Evolutionary conservation across 768 basidiomycete species (phyloP), one percentile per base, ranked within the genome.

Genomic region (Coprinopsis strossmayeri): DNA sequence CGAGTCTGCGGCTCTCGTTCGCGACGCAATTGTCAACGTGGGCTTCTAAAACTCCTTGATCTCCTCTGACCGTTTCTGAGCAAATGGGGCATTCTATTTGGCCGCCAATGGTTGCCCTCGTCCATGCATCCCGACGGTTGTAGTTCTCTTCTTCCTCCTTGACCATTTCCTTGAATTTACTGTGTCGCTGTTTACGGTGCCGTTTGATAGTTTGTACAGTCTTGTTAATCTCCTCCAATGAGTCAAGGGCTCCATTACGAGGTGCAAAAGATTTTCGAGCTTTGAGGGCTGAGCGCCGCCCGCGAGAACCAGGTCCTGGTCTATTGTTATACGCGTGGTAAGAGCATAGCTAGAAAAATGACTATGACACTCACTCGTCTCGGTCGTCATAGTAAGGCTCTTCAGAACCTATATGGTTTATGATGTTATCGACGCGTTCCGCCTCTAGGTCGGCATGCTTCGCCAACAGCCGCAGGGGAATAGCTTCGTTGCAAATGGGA

Each of bases 1-100:
- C 70, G 30, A 72, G 42, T 45, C 69, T 61, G 27, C 62, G 65
- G 45, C 59, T 69, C 55, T 80, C 77, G 56, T 86, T 69, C 3
- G 78, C 79, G 35, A 91, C 62, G 60, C 89, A 91, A 5, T 85
- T 71, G 56, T 91, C 85, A n/a, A 91, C 76, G 64, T 91, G 89
- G 13, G 86, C 87, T 55, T 87, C 80, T 2, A 87, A 58, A 7
- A 88, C 81, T 51, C 88, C 88, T 37, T 73, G 69, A 56, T 88
- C 87, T 1, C 87, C 88, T 39, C 64, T 66, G 1, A 88, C 70
- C 13, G 62, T 63, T 34, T 65, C 64, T 38, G 72, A 63, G 59
- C 88, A 91, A 20, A 91, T 78, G 1, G 88, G 89, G 56, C 88
- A 91, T n/a, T 71, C 57, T 13, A 76, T 70, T 24, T 71, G 73